These are phyloP conservation scores for Eutypa lata DNA, from an alignment of 2,329 filamentous ascomycete genomes.

Conservation along the genomic window DNA sequence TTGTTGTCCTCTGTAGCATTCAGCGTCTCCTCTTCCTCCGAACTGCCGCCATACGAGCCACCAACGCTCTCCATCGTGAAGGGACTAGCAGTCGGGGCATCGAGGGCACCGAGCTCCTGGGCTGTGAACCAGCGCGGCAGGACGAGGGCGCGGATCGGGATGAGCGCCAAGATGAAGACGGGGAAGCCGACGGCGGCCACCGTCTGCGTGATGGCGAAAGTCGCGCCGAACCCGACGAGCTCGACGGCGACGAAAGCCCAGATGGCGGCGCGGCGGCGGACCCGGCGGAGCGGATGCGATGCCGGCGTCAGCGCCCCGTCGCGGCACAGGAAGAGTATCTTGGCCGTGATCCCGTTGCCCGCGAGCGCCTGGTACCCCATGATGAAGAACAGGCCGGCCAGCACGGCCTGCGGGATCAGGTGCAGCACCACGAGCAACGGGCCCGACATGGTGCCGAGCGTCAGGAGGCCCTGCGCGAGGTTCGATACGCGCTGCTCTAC, in stretches of 20 bases:
- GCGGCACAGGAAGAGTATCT: conserved; percentile 66
- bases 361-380: conserved; percentile 79
- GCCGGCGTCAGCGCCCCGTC: conserved; percentile 61
- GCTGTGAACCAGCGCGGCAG: conserved; percentile 59
- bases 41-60: conserved; percentile 51
- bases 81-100: conserved; percentile 70
- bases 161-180: conserved; percentile 66
- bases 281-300: conserved; percentile 56
- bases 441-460: conserved; percentile 74
- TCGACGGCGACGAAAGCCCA: conserved; percentile 71
- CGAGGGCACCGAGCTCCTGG: conserved; percentile 60
- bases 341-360: conserved; percentile 73
- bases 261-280: conserved; percentile 61
- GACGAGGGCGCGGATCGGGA: conserved; percentile 62
- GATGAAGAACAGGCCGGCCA: conserved; percentile 79
- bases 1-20: neutral
- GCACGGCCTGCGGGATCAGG: conserved; percentile 74
- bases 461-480: conserved; percentile 72
- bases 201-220: conserved; percentile 80
- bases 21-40: conserved; percentile 11
- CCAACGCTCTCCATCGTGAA: conserved; percentile 77
- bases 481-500: conserved; percentile 80
- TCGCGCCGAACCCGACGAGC: conserved; percentile 69
- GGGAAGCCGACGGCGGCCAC: conserved; percentile 81
- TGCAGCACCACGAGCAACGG: conserved; percentile 72